A percentile compares a stretch with the other conserved stretches of the same genome.
Conservation (phyloP, 2,329 filamentous ascomycete genomes). For the Fonsecaea multimorphosa region DNA sequence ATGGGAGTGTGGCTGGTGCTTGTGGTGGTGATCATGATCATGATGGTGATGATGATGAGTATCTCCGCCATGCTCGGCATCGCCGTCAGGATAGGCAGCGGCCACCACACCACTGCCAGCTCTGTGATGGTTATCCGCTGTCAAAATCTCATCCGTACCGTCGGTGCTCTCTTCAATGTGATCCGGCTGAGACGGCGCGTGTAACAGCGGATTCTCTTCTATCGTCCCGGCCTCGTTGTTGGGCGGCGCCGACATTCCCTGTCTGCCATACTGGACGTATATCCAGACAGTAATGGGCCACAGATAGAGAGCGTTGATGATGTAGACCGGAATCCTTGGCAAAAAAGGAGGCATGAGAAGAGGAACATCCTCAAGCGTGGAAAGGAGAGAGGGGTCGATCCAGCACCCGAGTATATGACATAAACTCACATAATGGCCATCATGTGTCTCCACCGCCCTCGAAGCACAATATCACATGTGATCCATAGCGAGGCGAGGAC, state of each 20-base stretch:
- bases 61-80: background rate
- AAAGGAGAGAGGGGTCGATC: too few relatives aligned
- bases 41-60: background rate
- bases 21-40: background rate
- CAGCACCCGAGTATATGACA: background rate
- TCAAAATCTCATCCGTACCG: background rate
- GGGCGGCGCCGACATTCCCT: background rate
- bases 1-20: slow-evolving; percentile 14
- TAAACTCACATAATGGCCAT: background rate
- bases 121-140: background rate
- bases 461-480: background rate
- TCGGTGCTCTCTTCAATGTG: background rate
- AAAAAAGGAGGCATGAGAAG: background rate
- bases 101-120: background rate
- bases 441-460: background rate
- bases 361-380: too few relatives aligned
- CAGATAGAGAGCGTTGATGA: slow-evolving; percentile 1
- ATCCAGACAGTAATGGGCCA: background rate
- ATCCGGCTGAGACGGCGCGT: background rate
- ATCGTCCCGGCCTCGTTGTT: background rate
- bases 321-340: slow-evolving; percentile 1
- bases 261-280: background rate
- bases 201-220: background rate
- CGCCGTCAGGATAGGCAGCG: background rate
- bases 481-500: background rate